Evolutionary conservation across 768 basidiomycete genomes (phyloP), one percentile per base, ranked within the genome.

Genomic region (Brasilioporus rufonigricans): DNA sequence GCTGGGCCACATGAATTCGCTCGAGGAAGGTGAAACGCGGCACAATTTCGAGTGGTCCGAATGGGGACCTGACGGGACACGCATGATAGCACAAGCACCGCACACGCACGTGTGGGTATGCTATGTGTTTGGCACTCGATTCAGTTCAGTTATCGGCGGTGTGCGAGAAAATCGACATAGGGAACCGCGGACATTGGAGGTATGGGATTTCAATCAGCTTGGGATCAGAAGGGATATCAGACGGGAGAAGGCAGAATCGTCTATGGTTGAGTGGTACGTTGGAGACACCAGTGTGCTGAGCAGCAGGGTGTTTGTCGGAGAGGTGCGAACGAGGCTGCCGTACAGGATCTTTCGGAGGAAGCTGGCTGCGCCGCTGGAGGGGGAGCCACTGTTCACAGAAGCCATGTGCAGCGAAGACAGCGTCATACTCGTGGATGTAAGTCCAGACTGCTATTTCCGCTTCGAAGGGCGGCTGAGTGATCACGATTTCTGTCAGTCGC

Each of bases 391-490:
- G 1, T 70, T 63, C 44, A 55, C 61, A 27, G 65, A 66, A 32
- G 74, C 73, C 9, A 78, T 87, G 77, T 79, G 83, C 70, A 78
- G 75, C 57, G 82, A 84, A 64, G 84, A 86, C 66, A 73, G 69
- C 55, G 57, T 86, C 9, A 68, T 87, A 46, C 66, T 82, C 4
- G 79, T 84, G 36, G 74, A 80, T 62, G 77, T 80, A 16, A 44
- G 71, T 60, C 23, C n/a, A 23, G 26, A 35, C 24, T 14, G 31
- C 29, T 18, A 14, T 48, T 36, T 48, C 50, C 43, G 38, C 24
- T 0, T 13, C 14, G 24, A 21, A 32, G 10, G 4, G 21, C 16
- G 23, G 40, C 48, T 58, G 38, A 53, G 10, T 46, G 18, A 31
- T 21, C 11, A 14, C 24, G 16, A 0, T 21, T 4, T 12, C 21